phyloP scores from a whole-genome alignment of 805 yeast genomes.

The Metschnikowia anglica region DNA sequence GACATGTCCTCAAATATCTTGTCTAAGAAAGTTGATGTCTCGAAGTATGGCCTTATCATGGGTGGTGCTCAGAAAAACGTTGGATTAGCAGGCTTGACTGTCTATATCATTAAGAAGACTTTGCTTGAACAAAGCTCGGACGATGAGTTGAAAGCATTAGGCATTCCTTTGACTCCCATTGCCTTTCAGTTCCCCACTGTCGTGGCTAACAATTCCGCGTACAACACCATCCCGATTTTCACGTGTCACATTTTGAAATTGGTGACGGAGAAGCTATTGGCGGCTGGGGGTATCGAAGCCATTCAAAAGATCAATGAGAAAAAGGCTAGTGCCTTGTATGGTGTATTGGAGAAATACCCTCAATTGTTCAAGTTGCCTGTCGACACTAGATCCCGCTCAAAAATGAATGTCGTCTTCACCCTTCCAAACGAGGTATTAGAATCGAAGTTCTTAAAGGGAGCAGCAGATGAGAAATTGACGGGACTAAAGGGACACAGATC shows the following conservation, averaged over 20 bases:
- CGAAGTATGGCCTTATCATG: slow-evolving; percentile 83
- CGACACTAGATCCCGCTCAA: slow-evolving; percentile 60
- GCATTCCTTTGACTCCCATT: slow-evolving; percentile 82
- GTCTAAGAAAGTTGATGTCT: slow-evolving; percentile 75
- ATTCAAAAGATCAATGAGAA: slow-evolving; percentile 57
- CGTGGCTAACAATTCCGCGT: slow-evolving; percentile 85
- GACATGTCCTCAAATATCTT: slow-evolving; percentile 94
- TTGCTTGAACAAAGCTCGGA: slow-evolving; percentile 68
- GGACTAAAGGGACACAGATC: slow-evolving; percentile 96
- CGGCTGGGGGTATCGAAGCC: slow-evolving; percentile 66
- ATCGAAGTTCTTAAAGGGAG: slow-evolving; percentile 65
- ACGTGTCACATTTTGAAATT: slow-evolving; percentile 83
- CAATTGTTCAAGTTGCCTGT: slow-evolving; percentile 67
- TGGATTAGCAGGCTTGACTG: slow-evolving; percentile 93
- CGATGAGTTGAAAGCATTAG: slow-evolving; percentile 54
- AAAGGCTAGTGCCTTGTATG: slow-evolving; percentile 67
- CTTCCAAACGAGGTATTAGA: slow-evolving; percentile 64
- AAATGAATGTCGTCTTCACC: slow-evolving; percentile 93
- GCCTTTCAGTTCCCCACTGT: slow-evolving; percentile 86
- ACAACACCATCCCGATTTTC: slow-evolving; percentile 94
- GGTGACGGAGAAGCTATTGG: slow-evolving; percentile 63
- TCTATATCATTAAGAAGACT: slow-evolving; percentile 83
- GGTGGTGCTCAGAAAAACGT: slow-evolving; percentile 99
- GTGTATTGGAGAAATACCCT: slow-evolving; percentile 64
- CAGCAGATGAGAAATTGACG: slow-evolving; percentile 55